Evolutionary conservation across 306 rosid genomes (phyloP), one percentile per base, ranked within the genome.

Genomic region (Prinsepia uniflora): DNA sequence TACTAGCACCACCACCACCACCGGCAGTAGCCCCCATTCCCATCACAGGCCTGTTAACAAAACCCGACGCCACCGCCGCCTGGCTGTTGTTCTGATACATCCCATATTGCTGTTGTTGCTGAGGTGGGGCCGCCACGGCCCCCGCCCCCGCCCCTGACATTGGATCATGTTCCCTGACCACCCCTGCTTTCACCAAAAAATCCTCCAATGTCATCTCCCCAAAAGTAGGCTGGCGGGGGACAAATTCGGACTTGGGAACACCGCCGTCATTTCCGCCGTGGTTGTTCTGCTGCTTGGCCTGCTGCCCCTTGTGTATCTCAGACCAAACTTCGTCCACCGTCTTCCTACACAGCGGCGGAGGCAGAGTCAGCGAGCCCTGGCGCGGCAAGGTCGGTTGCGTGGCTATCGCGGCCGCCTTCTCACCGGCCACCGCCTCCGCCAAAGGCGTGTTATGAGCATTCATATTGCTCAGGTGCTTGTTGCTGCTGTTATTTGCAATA

Each of bases 301-400:
- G 46, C 19, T 82, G 81, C 61, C 63, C 82, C 57, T 72, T 79
- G 63, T 89, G 89, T 48, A 94, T 94, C 71, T 90, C 96, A 20
- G 92, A 90, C 98, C 98, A 94, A 66, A 94, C 98, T 66, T 94
- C 88, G 0, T 94, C 98, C 20, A 94, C 98, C 0, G 98, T 94
- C 77, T 94, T 94, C 82, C 85, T 34, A 7, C 85, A 90, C 5
- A 94, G 83, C 13, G 90, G 97, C 7, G 89, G 55, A 3, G 98
- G 98, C 44, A 94, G 81, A 0, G 92, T 81, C 2, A 94, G 83
- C 0, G 98, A 94, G n/a, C 83, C 84, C 72, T 94, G 97, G 0
- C 89, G 87, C 10, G 84, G 66, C 7, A 90, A 73, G 79, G 95
- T 90, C 0, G 84, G 86, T 11, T 90, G 92, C 68, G 68, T 85